These are phyloP conservation scores for Clavaria fumosa DNA, from an alignment of 768 basidiomycete genomes.

Conservation along the genomic window DNA sequence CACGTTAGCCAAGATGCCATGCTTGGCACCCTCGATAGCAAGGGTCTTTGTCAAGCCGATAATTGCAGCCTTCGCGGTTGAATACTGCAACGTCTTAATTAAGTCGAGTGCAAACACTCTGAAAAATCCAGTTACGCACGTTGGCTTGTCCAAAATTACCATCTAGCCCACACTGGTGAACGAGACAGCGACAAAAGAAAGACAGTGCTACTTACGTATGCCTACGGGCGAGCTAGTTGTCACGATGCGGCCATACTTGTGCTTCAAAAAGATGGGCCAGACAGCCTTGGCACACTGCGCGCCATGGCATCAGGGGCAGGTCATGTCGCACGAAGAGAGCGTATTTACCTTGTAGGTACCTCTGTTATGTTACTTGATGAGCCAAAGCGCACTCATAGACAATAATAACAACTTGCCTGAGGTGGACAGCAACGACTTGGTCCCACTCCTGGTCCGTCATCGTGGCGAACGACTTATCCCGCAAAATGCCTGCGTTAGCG, in stretches of 20 bases:
- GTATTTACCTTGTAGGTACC: constrained; percentile 92
- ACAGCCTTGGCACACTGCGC: constrained; percentile 77
- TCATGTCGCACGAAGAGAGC: too few relatives aligned
- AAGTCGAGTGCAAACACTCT: neutral
- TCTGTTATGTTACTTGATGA: constrained; percentile 25
- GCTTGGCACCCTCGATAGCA: constrained; percentile 82
- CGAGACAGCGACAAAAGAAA: neutral
- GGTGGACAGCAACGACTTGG: constrained; percentile 72
- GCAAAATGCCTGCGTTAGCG: constrained; percentile 86
- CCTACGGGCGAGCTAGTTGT: constrained; percentile 91
- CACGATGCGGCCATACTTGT: constrained; percentile 90
- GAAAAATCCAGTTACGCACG: constrained; percentile 30
- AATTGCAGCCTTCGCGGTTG: constrained; percentile 86
- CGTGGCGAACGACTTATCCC: constrained; percentile 83
- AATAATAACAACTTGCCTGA: constrained; percentile 27
- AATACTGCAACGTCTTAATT: constrained; percentile 36
- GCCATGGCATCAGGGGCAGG: too few relatives aligned
- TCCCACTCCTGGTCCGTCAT: constrained; percentile 95
- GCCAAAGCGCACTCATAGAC: constrained; percentile 5
- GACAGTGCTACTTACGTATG: constrained; percentile 47
- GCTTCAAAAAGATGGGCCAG: constrained; percentile 94
- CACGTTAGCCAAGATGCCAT: constrained; percentile 78
- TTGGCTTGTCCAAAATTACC: constrained; percentile 95
- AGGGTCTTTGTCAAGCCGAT: constrained; percentile 82
- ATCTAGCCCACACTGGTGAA: constrained; percentile 38